These are phyloP conservation scores for Eucalyptus regnans DNA, from an alignment of 345 rosid species.

Conservation along the genomic window DNA sequence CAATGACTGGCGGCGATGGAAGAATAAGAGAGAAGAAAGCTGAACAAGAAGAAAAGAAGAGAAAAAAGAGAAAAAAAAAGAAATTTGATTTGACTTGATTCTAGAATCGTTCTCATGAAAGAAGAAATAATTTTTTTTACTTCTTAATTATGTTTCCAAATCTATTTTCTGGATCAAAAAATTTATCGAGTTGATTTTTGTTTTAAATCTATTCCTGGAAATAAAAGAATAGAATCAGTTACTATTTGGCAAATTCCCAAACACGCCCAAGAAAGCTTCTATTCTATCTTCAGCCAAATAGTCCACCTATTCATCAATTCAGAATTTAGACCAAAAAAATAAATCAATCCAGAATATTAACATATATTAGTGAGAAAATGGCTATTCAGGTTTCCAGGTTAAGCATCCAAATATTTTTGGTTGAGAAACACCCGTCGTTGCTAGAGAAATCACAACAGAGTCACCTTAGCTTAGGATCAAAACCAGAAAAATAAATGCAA, in stretches of 20 bases:
- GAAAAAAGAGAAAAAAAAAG: no score
- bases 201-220: fast-evolving
- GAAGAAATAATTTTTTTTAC: fast-evolving
- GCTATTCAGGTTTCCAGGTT: background rate
- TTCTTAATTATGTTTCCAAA: no score
- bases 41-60: background rate
- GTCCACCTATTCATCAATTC: background rate
- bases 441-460: background rate
- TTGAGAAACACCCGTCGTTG: background rate
- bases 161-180: no score
- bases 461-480: background rate
- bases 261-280: background rate
- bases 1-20: fast-evolving
- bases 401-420: background rate
- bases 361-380: background rate
- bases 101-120: fast-evolving
- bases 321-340: no score
- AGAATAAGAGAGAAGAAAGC: no score
- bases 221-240: fast-evolving
- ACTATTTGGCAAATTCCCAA: fast-evolving
- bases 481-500: background rate
- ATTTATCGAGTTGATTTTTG: no score
- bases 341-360: background rate
- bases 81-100: no score
- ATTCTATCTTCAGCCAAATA: background rate